Conservation (phyloP, 148 eudicot species). For the Selenicereus undatus region DNA sequence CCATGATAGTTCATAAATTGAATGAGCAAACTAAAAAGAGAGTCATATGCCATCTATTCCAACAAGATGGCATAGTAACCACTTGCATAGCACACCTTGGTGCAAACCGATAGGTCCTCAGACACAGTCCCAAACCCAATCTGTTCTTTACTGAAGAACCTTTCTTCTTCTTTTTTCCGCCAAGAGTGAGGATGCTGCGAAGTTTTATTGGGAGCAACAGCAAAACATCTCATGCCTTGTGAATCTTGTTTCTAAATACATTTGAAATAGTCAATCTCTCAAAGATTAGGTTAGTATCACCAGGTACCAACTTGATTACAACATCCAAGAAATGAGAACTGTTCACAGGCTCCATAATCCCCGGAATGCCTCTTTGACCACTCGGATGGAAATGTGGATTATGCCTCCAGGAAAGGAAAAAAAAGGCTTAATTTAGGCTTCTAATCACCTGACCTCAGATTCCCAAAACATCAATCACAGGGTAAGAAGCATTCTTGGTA, state of each 20-base stretch:
- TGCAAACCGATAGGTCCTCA: neutral
- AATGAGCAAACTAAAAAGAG: neutral
- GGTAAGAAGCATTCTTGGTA: too few relatives aligned
- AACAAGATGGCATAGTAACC: neutral
- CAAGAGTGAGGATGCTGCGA: neutral
- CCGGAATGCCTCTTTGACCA: too few relatives aligned
- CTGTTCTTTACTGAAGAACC: neutral
- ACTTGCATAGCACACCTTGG: neutral
- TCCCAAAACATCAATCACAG: too few relatives aligned
- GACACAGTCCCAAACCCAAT: neutral
- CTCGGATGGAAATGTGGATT: too few relatives aligned
- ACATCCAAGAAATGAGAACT: neutral
- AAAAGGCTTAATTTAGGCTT: too few relatives aligned
- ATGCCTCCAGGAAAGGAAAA: too few relatives aligned
- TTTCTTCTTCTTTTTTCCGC: neutral
- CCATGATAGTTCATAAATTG: neutral
- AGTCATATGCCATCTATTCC: neutral
- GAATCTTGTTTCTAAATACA: neutral
- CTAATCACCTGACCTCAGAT: neutral
- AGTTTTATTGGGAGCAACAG: neutral
- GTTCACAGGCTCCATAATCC: too few relatives aligned
- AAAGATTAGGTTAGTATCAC: neutral
- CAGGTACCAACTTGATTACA: neutral
- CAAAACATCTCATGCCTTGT: neutral
- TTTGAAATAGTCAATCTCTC: neutral